Conservation (phyloP, 768 basidiomycete species). For the Epithele typhae region DNA sequence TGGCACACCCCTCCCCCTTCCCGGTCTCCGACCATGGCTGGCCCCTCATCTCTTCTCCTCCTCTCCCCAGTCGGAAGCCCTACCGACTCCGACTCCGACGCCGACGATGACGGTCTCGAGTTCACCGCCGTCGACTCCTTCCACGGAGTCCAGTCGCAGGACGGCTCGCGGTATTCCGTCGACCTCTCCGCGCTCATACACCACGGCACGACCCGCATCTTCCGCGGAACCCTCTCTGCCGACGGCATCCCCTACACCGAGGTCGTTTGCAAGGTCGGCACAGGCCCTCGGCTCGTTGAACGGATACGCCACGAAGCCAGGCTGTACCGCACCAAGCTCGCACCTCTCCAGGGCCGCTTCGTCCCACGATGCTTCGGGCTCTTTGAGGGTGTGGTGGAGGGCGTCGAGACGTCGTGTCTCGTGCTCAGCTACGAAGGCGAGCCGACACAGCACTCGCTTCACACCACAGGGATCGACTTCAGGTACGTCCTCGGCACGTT, state of each 20-base stretch:
- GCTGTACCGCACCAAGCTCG: neutral
- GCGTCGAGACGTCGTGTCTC: neutral
- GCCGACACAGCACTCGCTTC: neutral
- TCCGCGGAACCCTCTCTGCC: neutral
- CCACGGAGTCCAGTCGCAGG: neutral
- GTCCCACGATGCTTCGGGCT: neutral
- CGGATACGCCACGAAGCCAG: neutral
- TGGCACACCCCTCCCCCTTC: slow-evolving; percentile 1
- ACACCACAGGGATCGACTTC: neutral
- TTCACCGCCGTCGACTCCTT: neutral
- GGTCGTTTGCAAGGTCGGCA: slow-evolving; percentile 2
- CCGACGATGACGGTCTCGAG: slow-evolving; percentile 3
- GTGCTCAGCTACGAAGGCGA: neutral
- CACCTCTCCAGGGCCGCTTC: neutral
- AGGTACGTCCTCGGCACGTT: neutral
- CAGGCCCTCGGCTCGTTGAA: neutral
- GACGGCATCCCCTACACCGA: neutral
- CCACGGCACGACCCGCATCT: neutral
- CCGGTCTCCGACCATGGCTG: neutral
- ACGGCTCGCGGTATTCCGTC: neutral
- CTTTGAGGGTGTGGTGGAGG: slow-evolving; percentile 1
- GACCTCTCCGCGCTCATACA: neutral
- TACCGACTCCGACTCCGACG: no score
- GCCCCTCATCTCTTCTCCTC: neutral
- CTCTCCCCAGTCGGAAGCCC: neutral